Percentiles rank a stretch among this genome's conserved stretches.
Conservation (phyloP, 202 grass and related monocot species). For the Sporobolus alterniflorus region DNA sequence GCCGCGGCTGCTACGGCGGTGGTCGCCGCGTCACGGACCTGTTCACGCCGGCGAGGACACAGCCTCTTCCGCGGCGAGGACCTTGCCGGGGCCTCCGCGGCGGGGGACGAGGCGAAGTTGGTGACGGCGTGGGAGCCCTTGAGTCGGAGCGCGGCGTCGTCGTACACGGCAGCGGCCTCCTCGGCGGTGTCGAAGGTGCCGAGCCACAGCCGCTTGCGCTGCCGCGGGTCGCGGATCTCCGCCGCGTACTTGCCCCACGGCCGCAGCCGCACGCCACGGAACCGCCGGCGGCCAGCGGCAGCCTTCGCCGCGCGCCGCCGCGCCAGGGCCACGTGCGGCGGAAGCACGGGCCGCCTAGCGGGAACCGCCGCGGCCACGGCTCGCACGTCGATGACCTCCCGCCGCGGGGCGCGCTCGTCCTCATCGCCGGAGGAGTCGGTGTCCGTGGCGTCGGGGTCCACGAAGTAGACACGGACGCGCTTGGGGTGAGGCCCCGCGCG, state of each 20-base stretch:
- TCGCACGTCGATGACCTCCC: constrained; percentile 44
- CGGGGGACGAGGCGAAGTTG: constrained; percentile 37
- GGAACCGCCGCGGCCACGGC: background rate
- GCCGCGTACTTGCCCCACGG: constrained; percentile 88
- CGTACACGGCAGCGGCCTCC: constrained; percentile 87
- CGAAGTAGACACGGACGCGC: constrained; percentile 70
- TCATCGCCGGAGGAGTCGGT: constrained; percentile 71
- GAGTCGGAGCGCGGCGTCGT: constrained; percentile 67
- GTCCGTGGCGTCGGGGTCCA: constrained; percentile 78
- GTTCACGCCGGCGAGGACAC: background rate
- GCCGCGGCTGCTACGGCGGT: background rate
- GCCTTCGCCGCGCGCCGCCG: background rate
- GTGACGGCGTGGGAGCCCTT: constrained; percentile 69
- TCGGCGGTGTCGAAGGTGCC: constrained; percentile 93
- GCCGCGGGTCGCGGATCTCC: constrained; percentile 78
- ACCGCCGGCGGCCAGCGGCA: constrained; percentile 14
- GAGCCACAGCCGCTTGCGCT: constrained; percentile 75
- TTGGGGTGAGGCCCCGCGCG: constrained; percentile 29
- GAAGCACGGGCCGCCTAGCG: background rate
- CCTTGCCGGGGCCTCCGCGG: background rate
- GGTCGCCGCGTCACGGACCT: too few species aligned
- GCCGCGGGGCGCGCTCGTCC: constrained; percentile 14
- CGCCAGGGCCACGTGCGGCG: background rate
- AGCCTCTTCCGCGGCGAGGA: background rate
- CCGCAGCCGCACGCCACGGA: constrained; percentile 68